Evolutionary conservation across 768 basidiomycete genomes (phyloP).

Genomic region (Leccinum incarnatum): DNA sequence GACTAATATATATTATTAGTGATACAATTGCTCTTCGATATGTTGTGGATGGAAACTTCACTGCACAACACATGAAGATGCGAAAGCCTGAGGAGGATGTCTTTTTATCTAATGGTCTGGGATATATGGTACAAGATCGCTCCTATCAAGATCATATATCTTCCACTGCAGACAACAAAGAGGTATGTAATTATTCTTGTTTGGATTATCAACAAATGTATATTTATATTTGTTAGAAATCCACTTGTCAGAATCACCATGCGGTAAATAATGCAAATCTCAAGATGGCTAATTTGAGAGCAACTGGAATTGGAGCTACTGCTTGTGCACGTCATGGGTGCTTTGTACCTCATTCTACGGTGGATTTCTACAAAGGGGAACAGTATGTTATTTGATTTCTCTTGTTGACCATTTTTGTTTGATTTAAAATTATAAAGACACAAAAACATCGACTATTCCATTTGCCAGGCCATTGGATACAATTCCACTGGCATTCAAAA

Average conservation of each 20-base stretch:
- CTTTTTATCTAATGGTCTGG: too few species aligned
- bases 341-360: slow-evolving; percentile 28
- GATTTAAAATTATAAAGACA: slow-evolving; percentile 19
- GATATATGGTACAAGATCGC: too few species aligned
- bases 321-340: slow-evolving; percentile 1
- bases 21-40: not conserved
- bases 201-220: not conserved
- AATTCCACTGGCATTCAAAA: not conserved
- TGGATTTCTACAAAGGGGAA: slow-evolving; percentile 34
- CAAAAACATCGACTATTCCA: slow-evolving; percentile 28
- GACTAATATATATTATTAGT: not conserved
- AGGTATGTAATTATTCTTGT: not conserved
- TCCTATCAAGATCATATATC: too few species aligned
- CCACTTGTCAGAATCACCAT: not conserved
- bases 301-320: not conserved
- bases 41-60: too few species aligned
- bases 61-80: too few species aligned
- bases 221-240: not conserved
- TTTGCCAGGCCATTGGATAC: slow-evolving; percentile 20
- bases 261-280: slow-evolving; percentile 5
- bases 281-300: not conserved
- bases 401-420: not conserved
- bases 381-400: not conserved
- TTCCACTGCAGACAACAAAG: not conserved
- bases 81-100: too few species aligned